phyloP scores from a whole-genome alignment of 208 protist species.

The Vickermania ingenoplastis region DNA sequence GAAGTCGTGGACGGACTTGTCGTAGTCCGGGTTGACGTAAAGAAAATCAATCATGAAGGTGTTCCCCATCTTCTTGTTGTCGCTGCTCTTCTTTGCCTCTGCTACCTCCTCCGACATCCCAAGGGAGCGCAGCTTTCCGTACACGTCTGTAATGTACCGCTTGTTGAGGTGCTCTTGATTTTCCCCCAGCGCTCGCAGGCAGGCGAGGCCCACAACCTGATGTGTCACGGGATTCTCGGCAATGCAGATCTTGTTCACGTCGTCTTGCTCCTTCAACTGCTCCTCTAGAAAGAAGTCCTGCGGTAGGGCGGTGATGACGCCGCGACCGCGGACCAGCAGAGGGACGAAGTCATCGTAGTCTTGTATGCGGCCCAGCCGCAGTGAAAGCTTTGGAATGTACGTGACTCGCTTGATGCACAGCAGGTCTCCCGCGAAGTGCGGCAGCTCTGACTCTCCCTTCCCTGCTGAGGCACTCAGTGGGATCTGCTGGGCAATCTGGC shows the following conservation, averaged over 20 bases:
- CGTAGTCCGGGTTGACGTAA: constrained; percentile 72
- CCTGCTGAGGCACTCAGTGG: neutral
- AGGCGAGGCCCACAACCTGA: constrained; percentile 69
- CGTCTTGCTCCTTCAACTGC: constrained; percentile 76
- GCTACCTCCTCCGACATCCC: constrained; percentile 1
- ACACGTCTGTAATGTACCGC: constrained; percentile 65
- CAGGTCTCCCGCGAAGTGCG: constrained; percentile 12
- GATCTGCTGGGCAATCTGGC: constrained; percentile 1
- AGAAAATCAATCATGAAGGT: constrained; percentile 69
- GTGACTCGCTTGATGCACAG: constrained; percentile 21
- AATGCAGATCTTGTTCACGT: constrained; percentile 60
- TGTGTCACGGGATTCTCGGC: constrained; percentile 73
- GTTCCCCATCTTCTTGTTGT: constrained; percentile 16
- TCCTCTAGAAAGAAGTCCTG: constrained; percentile 81
- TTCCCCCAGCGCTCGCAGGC: constrained; percentile 31
- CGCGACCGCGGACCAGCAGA: constrained; percentile 48
- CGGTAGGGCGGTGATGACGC: constrained; percentile 66
- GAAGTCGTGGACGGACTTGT: constrained; percentile 49
- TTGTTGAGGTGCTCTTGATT: constrained; percentile 61
- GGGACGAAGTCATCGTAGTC: constrained; percentile 87
- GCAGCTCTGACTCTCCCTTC: neutral
- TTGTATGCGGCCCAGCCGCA: constrained; percentile 75
- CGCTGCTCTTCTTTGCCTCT: constrained; percentile 1
- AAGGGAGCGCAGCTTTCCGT: constrained; percentile 39
- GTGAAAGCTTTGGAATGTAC: constrained; percentile 35